These are phyloP conservation scores for Penicillium salamii DNA, from an alignment of 495 filamentous ascomycete species.

Conservation along the genomic window DNA sequence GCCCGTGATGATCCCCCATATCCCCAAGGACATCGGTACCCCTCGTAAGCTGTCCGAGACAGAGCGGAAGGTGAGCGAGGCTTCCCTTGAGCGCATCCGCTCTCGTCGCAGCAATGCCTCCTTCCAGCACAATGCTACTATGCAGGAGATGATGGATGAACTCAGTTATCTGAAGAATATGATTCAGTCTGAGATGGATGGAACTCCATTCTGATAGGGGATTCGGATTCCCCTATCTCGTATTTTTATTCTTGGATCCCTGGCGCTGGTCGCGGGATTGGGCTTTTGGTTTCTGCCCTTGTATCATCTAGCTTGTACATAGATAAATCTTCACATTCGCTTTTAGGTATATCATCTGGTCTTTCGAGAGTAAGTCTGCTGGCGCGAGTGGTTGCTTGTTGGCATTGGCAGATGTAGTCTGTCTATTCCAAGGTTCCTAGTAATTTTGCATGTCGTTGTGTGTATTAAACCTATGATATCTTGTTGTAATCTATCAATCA, in stretches of 20 bases:
- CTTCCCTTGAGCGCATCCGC: constrained; percentile 2
- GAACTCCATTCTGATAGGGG: constrained; percentile 19
- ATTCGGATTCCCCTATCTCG: neutral
- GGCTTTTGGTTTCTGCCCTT: neutral
- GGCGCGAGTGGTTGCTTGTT: too few relatives aligned
- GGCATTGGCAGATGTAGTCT: too few relatives aligned
- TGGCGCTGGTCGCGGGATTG: constrained; percentile 8
- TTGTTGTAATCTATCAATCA: too few relatives aligned
- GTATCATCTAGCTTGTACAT: constrained; percentile 4
- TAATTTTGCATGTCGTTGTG: too few relatives aligned
- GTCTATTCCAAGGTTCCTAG: too few relatives aligned
- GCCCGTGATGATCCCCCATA: constrained; percentile 24
- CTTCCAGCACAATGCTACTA: constrained; percentile 32
- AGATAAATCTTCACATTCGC: constrained; percentile 1
- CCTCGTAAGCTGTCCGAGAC: neutral
- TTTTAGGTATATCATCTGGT: neutral
- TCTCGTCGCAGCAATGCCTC: constrained; percentile 24
- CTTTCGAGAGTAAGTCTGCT: too few relatives aligned
- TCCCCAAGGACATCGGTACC: constrained; percentile 6
- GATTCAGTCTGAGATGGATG: constrained; percentile 40
- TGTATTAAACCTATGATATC: too few relatives aligned
- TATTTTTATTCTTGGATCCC: constrained; percentile 1
- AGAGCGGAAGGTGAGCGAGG: constrained; percentile 4
- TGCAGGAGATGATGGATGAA: constrained; percentile 52
- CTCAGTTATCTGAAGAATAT: constrained; percentile 51